phyloP scores from a whole-genome alignment of 352 stramenopile species.

The Globisporangium yorkense region DNA sequence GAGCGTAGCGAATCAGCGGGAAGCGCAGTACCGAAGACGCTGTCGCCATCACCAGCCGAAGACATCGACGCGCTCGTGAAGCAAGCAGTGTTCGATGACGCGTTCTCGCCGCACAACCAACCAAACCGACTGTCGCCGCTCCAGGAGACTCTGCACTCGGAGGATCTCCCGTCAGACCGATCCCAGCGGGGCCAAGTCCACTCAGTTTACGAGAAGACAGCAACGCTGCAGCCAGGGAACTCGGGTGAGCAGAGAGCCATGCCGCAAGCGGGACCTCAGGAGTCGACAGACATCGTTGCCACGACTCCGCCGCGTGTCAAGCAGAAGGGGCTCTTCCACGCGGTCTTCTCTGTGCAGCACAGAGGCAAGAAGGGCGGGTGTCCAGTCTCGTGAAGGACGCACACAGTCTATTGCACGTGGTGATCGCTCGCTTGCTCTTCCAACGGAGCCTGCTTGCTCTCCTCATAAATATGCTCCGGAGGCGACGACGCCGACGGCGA shows the following conservation, averaged over 20 bases:
- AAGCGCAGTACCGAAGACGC: too few relatives aligned
- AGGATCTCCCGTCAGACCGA: neutral
- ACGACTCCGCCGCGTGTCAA: neutral
- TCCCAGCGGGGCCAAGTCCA: neutral
- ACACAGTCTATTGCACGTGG: conserved; percentile 1
- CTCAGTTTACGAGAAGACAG: neutral
- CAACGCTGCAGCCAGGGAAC: neutral
- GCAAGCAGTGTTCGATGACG: neutral
- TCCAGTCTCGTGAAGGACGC: conserved; percentile 9
- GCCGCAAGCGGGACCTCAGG: neutral
- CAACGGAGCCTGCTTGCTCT: conserved; percentile 5
- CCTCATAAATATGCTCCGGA: conserved; percentile 7
- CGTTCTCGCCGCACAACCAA: neutral
- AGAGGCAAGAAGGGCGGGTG: conserved; percentile 11
- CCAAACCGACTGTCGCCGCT: neutral
- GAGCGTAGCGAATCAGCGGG: neutral
- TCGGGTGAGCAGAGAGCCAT: neutral
- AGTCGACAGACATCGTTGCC: neutral
- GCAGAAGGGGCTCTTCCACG: conserved; percentile 8
- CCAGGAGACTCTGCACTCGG: neutral
- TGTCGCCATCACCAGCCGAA: neutral
- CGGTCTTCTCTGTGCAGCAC: conserved; percentile 11
- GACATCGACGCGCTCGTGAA: conserved; percentile 1
- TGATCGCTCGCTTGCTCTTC: conserved; percentile 5
- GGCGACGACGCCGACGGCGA: neutral